Conservation (phyloP, 2,329 filamentous ascomycete genomes). For the Calonectria pseudoturangicola region DNA sequence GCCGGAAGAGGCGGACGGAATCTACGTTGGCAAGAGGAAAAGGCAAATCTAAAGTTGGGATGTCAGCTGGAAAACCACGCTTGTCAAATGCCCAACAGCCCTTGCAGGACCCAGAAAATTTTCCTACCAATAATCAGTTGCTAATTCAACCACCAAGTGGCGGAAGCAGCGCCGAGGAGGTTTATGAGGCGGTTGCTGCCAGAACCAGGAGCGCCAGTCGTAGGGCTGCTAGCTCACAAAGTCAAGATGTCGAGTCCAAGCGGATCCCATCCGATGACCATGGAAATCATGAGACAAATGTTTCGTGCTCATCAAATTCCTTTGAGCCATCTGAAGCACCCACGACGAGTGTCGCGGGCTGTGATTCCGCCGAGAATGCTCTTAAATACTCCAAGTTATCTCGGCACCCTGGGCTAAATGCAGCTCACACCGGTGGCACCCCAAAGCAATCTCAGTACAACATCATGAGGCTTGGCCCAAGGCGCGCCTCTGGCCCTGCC, state of each 20-base stretch:
- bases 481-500: slow-evolving; percentile 37
- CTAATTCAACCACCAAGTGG: not conserved
- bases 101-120: not conserved
- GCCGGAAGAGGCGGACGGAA: not conserved
- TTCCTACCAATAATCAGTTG: not conserved
- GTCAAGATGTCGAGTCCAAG: not conserved
- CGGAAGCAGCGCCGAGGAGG: no score
- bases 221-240: not conserved
- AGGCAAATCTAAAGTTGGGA: slow-evolving; percentile 7
- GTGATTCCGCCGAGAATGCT: not conserved
- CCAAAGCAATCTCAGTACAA: slow-evolving; percentile 40
- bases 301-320: not conserved
- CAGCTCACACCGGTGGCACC: not conserved
- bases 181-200: not conserved
- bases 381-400: not conserved
- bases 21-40: not conserved
- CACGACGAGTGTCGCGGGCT: not conserved
- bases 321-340: not conserved
- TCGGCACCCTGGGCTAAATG: not conserved
- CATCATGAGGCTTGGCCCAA: not conserved
- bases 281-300: no score
- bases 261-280: not conserved
- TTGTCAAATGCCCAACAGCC: not conserved
- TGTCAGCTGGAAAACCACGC: not conserved
- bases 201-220: not conserved